phyloP scores from a whole-genome alignment of 129 eudicot genomes.

The Artemisia tridentata region DNA sequence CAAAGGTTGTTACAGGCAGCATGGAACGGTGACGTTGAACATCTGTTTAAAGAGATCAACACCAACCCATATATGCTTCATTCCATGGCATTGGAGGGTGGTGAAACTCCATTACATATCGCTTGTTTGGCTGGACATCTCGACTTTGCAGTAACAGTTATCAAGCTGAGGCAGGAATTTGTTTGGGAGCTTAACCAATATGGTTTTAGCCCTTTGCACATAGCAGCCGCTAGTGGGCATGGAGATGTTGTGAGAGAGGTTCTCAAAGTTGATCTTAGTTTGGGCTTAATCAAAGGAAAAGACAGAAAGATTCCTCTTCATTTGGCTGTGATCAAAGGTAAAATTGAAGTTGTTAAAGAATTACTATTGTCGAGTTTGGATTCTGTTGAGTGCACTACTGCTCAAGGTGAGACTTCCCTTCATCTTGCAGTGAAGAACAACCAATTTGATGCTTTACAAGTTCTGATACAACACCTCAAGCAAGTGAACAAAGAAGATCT shows the following conservation, averaged over 20 bases:
- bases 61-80: slow-evolving; percentile 27
- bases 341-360: slow-evolving; percentile 31
- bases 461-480: slow-evolving; percentile 27
- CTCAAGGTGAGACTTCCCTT: slow-evolving; percentile 39
- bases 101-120: slow-evolving; percentile 42
- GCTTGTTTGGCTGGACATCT: slow-evolving; percentile 47
- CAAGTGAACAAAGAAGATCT: slow-evolving; percentile 32
- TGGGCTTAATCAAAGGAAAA: slow-evolving; percentile 41
- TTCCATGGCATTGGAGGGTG: slow-evolving; percentile 20
- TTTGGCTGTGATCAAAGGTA: slow-evolving; percentile 45
- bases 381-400: slow-evolving; percentile 27
- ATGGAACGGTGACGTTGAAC: slow-evolving; percentile 36
- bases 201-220: slow-evolving; percentile 51
- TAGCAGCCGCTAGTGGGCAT: slow-evolving; percentile 53
- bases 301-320: slow-evolving; percentile 50
- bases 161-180: slow-evolving; percentile 25
- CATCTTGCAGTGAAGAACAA: slow-evolving; percentile 45
- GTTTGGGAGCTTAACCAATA: slow-evolving; percentile 36
- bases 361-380: slow-evolving; percentile 32
- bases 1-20: slow-evolving; percentile 40
- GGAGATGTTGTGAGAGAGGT: slow-evolving; percentile 52
- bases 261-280: slow-evolving; percentile 30
- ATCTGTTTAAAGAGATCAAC: slow-evolving; percentile 23
- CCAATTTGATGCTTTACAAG: slow-evolving; percentile 36
- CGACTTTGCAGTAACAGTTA: slow-evolving; percentile 31